Base-by-base conservation (phyloP, 2,329 filamentous ascomycete species). In the Pseudogymnoascus sp. region DNA sequence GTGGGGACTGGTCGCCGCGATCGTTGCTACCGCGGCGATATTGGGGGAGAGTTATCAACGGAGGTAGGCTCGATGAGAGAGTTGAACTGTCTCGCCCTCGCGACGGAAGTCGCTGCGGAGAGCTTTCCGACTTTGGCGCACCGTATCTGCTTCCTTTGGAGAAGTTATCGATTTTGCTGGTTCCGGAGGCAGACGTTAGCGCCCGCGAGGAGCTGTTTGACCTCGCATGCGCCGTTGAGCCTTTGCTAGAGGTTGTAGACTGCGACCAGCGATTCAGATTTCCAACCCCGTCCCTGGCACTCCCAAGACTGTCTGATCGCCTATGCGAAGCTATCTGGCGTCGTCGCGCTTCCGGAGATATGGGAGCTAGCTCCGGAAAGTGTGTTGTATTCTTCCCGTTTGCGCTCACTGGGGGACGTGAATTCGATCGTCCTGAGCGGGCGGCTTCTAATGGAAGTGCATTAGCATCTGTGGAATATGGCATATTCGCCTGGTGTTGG, bases 251-350 rank as follows among this genome's bases (percentile, higher is more conserved):
- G 7, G 74, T 70, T 59, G 81, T 81, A 12, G 81, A 84, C 17
- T 76, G 73, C 42, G 81, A 82, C 80, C 80, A 82, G 68, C 80
- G 78, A 68, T 83, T 80, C 64, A 80, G 74, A 65, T 78, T 79
- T 69, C 77, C 78, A 41, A 79, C 75, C 48, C 75, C 73, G 62
- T 81, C 79, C 69, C 74, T 77, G 65, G 74, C 64, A 64, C 71
- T 73, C 61, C 71, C 71, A 21, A 71, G 68, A 63, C 70, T 75
- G 63, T 71, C 75, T 9, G 75, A 74, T 55, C 75, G 73, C 58
- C 75, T 76, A 60, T 72, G 72, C 17, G 58, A 31, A 29, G 48
- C 9, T 48, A 8, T 68, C 58, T 62, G 61, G 59, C 59, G 61
- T 65, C 65, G 62, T 65, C 67, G 63, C 63, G 58, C 62, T 39